Evolutionary conservation across 1,139 yeast species (phyloP).

Genomic region (Zygosaccharomyces pseudobailii): DNA sequence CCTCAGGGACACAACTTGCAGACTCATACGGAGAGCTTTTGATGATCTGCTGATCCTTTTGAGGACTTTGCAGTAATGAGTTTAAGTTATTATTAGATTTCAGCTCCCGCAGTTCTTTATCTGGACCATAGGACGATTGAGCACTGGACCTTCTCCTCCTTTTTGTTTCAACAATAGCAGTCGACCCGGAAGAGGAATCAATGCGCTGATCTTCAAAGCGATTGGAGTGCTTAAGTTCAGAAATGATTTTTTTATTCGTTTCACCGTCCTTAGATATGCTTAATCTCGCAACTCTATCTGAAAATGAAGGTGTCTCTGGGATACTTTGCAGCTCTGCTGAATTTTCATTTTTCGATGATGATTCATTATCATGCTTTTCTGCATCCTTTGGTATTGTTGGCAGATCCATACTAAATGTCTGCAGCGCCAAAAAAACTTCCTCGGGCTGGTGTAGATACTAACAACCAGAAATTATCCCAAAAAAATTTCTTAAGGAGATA

Average conservation of each 20-base stretch:
- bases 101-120: slow-evolving; percentile 13
- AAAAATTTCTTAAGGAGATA: background rate
- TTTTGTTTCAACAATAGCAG: slow-evolving; percentile 4
- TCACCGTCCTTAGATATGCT: slow-evolving; percentile 24
- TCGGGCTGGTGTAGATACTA: too few relatives aligned
- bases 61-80: background rate
- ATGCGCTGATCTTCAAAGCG: background rate
- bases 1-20: background rate
- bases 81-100: background rate
- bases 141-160: slow-evolving; percentile 37
- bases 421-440: too few relatives aligned
- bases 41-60: background rate
- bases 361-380: slow-evolving; percentile 5
- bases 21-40: background rate
- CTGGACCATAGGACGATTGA: slow-evolving; percentile 11
- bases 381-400: background rate
- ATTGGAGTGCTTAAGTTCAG: slow-evolving; percentile 8
- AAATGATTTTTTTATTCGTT: slow-evolving; percentile 2
- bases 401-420: background rate
- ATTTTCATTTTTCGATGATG: slow-evolving; percentile 5
- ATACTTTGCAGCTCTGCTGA: background rate
- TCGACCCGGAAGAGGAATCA: background rate
- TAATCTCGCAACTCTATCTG: slow-evolving; percentile 23
- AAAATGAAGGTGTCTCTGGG: slow-evolving; percentile 2
- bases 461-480: too few relatives aligned